Evolutionary conservation across 345 rosid genomes (phyloP).

Genomic region (Lenwebbia sp.): DNA sequence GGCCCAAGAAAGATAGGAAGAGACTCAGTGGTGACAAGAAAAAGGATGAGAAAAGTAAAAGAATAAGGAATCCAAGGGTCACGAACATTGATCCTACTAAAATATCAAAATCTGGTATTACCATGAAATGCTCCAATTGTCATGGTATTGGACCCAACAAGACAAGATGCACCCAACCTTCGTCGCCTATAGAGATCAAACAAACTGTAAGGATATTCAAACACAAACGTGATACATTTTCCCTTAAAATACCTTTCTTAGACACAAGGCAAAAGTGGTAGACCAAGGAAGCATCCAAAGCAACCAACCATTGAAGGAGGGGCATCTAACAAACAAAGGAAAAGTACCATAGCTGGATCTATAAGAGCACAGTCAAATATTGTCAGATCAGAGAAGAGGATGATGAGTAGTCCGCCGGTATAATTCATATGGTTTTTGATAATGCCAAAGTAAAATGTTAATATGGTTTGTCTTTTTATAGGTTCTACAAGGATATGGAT

Average conservation of each 20-base stretch:
- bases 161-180: neutral
- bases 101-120: accelerated
- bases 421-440: neutral
- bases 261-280: neutral
- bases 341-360: neutral
- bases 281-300: neutral
- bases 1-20: neutral
- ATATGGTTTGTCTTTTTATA: neutral
- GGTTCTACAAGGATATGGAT: neutral
- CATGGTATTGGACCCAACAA: neutral
- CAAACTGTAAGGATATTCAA: accelerated
- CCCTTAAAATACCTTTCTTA: neutral
- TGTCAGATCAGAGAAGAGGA: neutral
- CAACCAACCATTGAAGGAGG: neutral
- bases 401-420: neutral
- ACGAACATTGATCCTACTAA: neutral
- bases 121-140: neutral
- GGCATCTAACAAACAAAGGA: neutral
- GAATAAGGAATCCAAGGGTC: neutral
- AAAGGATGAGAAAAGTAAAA: neutral
- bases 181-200: accelerated
- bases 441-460: neutral
- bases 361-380: neutral
- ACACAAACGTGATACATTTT: neutral
- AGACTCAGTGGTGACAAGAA: neutral